phyloP scores from a whole-genome alignment of 2,329 filamentous ascomycete genomes.

The Lizonia empirigonia region DNA sequence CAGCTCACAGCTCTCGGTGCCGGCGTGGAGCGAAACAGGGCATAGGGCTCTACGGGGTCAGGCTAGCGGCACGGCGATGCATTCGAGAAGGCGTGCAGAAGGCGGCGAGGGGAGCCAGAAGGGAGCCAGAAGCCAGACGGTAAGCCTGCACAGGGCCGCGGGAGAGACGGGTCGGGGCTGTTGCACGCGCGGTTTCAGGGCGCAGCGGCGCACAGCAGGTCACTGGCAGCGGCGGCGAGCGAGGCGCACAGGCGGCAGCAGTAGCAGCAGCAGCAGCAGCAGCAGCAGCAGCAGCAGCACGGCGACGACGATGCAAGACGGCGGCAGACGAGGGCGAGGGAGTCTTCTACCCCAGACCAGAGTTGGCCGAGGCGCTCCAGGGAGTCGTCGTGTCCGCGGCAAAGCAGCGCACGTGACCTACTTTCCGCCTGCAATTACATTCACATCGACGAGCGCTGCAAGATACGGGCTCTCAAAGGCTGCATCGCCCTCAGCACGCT shows the following conservation, averaged over 20 bases:
- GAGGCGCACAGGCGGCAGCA: neutral
- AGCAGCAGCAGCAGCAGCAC: neutral
- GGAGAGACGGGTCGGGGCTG: conserved; percentile 18
- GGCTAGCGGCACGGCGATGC: conserved; percentile 6
- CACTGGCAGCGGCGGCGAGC: conserved; percentile 14
- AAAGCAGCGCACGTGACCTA: neutral
- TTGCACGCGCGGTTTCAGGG: conserved; percentile 36
- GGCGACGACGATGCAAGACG: no score
- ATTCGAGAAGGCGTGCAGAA: conserved; percentile 18
- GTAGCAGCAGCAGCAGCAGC: neutral
- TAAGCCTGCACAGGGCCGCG: no score
- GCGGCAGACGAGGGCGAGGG: neutral
- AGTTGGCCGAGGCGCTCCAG: neutral
- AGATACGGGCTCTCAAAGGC: no score
- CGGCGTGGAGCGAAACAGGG: conserved; percentile 24
- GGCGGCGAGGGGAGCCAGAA: conserved; percentile 17
- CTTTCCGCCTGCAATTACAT: neutral
- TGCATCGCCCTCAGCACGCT: no score
- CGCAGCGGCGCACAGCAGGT: conserved; percentile 23
- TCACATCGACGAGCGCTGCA: no score
- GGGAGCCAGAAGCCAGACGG: neutral
- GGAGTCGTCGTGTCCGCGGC: neutral
- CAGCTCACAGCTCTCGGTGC: conserved; percentile 11
- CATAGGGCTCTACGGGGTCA: conserved; percentile 28
- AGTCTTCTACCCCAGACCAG: conserved; percentile 1